These are phyloP conservation scores for Annulohypoxylon truncatum DNA, from an alignment of 2,329 filamentous ascomycete genomes.

Conservation along the genomic window DNA sequence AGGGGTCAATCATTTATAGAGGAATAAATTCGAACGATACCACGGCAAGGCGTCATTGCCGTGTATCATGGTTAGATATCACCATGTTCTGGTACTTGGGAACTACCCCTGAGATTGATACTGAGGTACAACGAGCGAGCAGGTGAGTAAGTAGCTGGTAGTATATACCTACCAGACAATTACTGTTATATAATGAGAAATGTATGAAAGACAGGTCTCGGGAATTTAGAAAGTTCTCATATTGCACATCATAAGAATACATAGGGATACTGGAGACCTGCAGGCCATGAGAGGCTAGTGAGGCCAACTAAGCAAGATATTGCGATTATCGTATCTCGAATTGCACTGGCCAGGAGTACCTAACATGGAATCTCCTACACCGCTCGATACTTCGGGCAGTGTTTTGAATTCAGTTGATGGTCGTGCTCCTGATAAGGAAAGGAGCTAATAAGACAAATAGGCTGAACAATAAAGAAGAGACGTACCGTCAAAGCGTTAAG, in stretches of 20 bases:
- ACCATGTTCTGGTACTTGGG: constrained; percentile 6
- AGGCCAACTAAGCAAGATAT: constrained; percentile 24
- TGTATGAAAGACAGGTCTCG: constrained; percentile 7
- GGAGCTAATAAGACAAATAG: constrained; percentile 35
- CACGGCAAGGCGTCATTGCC: constrained; percentile 28
- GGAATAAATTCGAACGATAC: constrained; percentile 1
- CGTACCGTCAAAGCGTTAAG: constrained; percentile 33
- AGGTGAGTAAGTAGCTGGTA: constrained; percentile 8
- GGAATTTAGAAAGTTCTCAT: constrained; percentile 19
- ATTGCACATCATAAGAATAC: constrained; percentile 16
- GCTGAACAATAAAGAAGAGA: constrained; percentile 36
- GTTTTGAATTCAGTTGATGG: constrained; percentile 21
- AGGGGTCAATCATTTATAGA: constrained; percentile 16
- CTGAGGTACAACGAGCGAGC: neutral
- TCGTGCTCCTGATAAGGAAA: constrained; percentile 32
- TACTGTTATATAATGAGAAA: constrained; percentile 12
- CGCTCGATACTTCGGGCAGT: constrained; percentile 33
- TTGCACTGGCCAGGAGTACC: constrained; percentile 30
- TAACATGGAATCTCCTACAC: constrained; percentile 33
- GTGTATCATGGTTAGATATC: constrained; percentile 12
- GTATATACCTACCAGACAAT: constrained; percentile 4
- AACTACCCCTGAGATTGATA: constrained; percentile 23
- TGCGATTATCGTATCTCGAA: constrained; percentile 33
- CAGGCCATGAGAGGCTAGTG: constrained; percentile 12
- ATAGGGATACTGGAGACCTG: constrained; percentile 16